Evolutionary conservation across 257 asterid species (phyloP).

Genomic region (Perilla frutescens): DNA sequence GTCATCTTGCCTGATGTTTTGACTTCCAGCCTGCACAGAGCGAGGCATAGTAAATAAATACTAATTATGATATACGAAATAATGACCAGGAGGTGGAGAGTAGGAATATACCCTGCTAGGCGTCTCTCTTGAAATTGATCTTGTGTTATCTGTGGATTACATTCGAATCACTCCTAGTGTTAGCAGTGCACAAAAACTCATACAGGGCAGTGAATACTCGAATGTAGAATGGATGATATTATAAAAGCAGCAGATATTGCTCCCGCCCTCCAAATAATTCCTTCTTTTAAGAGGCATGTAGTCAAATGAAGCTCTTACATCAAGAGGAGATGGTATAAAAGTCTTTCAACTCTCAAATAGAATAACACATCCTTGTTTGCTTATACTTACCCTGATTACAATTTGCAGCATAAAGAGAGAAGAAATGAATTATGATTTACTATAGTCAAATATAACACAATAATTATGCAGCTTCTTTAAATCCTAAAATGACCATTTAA

Average conservation of each 20-base stretch:
- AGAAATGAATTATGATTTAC: too few species aligned
- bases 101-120: constrained; percentile 57
- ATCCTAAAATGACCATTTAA: too few species aligned
- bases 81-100: constrained; percentile 24
- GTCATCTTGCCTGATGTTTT: constrained; percentile 56
- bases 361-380: neutral
- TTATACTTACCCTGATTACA: neutral
- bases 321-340: neutral
- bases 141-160: constrained; percentile 56
- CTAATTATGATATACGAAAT: constrained; percentile 25
- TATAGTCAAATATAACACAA: too few species aligned
- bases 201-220: neutral
- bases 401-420: too few species aligned
- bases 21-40: constrained; percentile 54
- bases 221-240: neutral
- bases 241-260: neutral
- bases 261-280: neutral
- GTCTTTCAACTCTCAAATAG: neutral
- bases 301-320: neutral
- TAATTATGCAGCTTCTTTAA: neutral
- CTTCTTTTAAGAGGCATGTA: neutral
- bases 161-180: constrained; percentile 6
- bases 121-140: constrained; percentile 50
- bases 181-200: neutral
- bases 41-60: constrained; percentile 14